phyloP scores from a whole-genome alignment of 1,284 basidiomycete genomes.

The Leccinum insolens region DNA sequence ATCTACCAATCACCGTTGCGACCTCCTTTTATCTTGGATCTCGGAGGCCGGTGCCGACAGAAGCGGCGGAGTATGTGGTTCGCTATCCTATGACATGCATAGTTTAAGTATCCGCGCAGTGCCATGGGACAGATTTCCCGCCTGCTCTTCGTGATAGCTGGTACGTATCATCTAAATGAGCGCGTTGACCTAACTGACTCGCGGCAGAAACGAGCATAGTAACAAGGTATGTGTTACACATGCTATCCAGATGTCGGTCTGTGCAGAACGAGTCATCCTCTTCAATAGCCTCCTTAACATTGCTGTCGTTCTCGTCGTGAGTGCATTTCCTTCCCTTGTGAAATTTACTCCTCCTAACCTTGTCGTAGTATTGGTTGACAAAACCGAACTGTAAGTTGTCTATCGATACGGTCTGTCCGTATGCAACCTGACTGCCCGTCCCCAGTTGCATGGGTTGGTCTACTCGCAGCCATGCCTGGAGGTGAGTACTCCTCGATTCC shows the following conservation, averaged over 20 bases:
- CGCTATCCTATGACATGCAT: not conserved
- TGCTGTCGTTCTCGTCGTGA: constrained; percentile 14
- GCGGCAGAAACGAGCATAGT: constrained; percentile 20
- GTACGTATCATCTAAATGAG: constrained; percentile 12
- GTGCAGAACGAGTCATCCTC: not conserved
- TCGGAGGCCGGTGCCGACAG: not conserved
- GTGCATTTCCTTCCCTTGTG: not conserved
- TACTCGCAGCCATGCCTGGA: constrained; percentile 24
- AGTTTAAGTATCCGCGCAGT: constrained; percentile 7
- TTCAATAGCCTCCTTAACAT: constrained; percentile 16
- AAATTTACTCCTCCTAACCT: not conserved
- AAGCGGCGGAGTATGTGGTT: constrained; percentile 12
- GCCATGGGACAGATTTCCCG: constrained; percentile 2
- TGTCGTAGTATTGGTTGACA: constrained; percentile 23
- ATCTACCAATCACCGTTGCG: constrained; percentile 18
- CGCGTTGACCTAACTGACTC: constrained; percentile 7
- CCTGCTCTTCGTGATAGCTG: constrained; percentile 15
- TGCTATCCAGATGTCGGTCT: too few species aligned
- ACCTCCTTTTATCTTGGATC: constrained; percentile 17
- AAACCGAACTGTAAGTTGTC: constrained; percentile 15
- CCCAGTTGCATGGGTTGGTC: constrained; percentile 21
- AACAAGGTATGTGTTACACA: constrained; percentile 16
- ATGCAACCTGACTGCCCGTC: not conserved
- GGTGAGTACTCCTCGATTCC: constrained; percentile 4
- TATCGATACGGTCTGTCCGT: not conserved